These are phyloP conservation scores for Gaultheria prostrata DNA, from an alignment of 148 eudicot species.

Conservation along the genomic window DNA sequence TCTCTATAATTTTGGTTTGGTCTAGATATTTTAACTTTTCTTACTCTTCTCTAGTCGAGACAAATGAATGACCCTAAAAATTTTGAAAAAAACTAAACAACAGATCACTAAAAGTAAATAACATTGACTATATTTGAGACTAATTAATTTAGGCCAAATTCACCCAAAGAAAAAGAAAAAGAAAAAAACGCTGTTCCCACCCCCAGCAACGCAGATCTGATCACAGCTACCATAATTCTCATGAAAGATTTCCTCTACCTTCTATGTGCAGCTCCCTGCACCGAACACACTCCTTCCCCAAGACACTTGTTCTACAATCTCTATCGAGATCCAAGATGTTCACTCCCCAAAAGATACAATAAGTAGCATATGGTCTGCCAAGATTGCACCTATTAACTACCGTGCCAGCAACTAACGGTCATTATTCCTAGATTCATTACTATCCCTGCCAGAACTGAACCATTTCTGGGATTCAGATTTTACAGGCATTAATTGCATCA, in stretches of 20 bases:
- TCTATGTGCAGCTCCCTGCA: neutral
- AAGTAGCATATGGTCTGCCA: neutral
- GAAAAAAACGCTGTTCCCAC: neutral
- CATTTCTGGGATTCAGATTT: neutral
- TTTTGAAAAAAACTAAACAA: no score
- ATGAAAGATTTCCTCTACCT: neutral
- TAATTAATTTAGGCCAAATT: neutral
- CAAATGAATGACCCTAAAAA: no score
- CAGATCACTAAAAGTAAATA: no score
- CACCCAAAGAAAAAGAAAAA: neutral
- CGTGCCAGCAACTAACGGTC: neutral
- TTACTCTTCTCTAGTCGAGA: no score
- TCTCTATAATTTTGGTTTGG: no score
- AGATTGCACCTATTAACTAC: neutral
- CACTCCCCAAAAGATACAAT: neutral
- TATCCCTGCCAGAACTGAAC: neutral
- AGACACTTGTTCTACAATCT: neutral
- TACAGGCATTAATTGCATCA: neutral
- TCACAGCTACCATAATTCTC: neutral
- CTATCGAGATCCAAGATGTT: neutral
- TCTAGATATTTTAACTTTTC: no score
- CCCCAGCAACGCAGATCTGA: neutral
- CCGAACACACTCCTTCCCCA: neutral
- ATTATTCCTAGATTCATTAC: neutral
- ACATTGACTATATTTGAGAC: no score